phyloP scores from a whole-genome alignment of 768 basidiomycete genomes.

The Lyophyllum shimeji region DNA sequence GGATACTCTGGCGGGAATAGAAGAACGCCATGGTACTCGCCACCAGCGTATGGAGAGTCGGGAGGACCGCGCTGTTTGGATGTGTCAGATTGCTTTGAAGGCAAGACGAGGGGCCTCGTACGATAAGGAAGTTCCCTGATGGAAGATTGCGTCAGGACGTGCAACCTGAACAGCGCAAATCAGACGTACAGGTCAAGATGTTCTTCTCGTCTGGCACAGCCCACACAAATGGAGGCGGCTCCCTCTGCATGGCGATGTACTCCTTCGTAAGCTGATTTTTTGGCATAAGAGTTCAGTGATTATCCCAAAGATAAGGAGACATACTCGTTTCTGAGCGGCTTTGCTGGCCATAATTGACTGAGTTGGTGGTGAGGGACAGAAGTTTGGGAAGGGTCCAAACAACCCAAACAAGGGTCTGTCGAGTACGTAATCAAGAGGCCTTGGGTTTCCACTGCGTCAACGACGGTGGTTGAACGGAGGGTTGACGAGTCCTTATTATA shows the following conservation, averaged over 20 bases:
- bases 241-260: slow-evolving; percentile 87
- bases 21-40: slow-evolving; percentile 93
- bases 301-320: slow-evolving; percentile 8
- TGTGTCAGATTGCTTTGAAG: slow-evolving; percentile 14
- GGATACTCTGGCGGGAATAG: slow-evolving; percentile 94
- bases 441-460: background rate
- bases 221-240: slow-evolving; percentile 95
- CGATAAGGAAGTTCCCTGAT: slow-evolving; percentile 93
- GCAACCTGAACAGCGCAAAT: background rate
- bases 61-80: slow-evolving; percentile 81
- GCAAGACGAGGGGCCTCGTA: slow-evolving; percentile 34
- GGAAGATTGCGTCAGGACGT: slow-evolving; percentile 2
- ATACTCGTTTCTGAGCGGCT: slow-evolving; percentile 82
- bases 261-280: slow-evolving; percentile 75
- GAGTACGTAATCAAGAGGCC: slow-evolving; percentile 16
- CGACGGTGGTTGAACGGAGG: background rate
- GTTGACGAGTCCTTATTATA: background rate
- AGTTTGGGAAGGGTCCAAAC: slow-evolving; percentile 19
- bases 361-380: slow-evolving; percentile 14
- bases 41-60: slow-evolving; percentile 86
- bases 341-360: slow-evolving; percentile 69
- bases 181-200: slow-evolving; percentile 82
- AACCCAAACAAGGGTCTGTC: slow-evolving; percentile 12
- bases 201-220: slow-evolving; percentile 97
- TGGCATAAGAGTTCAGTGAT: slow-evolving; percentile 1